phyloP scores from a whole-genome alignment of 306 rosid genomes.

The Prunus davidiana region DNA sequence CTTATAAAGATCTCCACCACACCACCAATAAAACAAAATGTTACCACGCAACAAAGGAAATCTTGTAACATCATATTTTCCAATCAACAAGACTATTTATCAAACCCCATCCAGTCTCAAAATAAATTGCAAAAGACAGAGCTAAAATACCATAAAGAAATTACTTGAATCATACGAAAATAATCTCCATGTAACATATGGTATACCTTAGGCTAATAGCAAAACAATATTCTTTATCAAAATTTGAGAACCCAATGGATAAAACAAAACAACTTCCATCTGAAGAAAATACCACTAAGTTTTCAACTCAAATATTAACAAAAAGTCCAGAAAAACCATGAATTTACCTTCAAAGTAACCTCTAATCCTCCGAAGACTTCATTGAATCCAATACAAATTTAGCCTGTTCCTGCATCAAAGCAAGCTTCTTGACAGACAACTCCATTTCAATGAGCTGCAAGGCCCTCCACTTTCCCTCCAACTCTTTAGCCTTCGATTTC shows the following conservation, averaged over 20 bases:
- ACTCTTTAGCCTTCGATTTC: slow-evolving; percentile 24
- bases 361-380: slow-evolving; percentile 19
- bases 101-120: not conserved
- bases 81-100: not conserved
- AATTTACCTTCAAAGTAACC: slow-evolving; percentile 12
- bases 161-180: not conserved
- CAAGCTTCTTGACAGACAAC: slow-evolving; percentile 30
- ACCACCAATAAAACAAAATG: not conserved
- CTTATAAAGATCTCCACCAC: not conserved
- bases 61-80: not conserved
- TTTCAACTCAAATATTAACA: slow-evolving; percentile 3
- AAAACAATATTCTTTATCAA: not conserved
- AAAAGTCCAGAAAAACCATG: not conserved
- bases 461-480: slow-evolving; percentile 41
- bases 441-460: slow-evolving; percentile 29
- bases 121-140: not conserved
- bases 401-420: slow-evolving; percentile 30
- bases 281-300: not conserved
- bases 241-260: slow-evolving; percentile 1
- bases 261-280: not conserved
- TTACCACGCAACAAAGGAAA: not conserved
- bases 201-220: not conserved
- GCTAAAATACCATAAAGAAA: not conserved
- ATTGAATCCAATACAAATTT: slow-evolving; percentile 25
- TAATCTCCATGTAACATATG: not conserved